Evolutionary conservation across 805 yeast genomes (phyloP), one percentile per base, ranked within the genome.

Genomic region (Metschnikowia cubensis): DNA sequence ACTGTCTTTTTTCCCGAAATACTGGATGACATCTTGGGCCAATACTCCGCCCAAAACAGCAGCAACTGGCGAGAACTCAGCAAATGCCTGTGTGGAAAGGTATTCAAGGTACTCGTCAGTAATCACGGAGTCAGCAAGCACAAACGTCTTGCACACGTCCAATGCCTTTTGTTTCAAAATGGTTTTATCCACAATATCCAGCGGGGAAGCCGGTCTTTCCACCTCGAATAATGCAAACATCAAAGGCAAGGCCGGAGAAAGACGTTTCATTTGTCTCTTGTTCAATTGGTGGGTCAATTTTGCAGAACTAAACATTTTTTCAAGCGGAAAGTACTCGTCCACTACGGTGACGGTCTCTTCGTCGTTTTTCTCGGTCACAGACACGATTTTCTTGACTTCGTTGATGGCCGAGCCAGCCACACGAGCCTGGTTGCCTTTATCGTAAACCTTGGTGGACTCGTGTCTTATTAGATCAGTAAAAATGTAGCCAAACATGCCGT

Each of bases 41-140:
- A 92, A 67, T 1, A 89, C 77, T 1, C 98, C 99, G 5, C 98
- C 99, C 6, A 92, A 58, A 1, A 94, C 80, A 0, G 98, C 95
- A 4, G 94, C 82, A 0, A 84, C 84, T 1, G 97, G 96, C 10
- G 89, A 78, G 56, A 87, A 80, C 61, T 90, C 95, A 2, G 89
- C 67, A 54, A 60, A 71, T 6, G 75, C 76, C 60, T 85, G 89
- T 18, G 61, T 65, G 0, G 76, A 55, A 41, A 84, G 64, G 22
- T 67, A 60, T 4, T 68, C 63, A 22, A 80, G 54, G 46, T 74
- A 67, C 25, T 74, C 75, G 10, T 76, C 70, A 15, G 74, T 69
- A 2, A 80, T 51, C 5, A 80, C 66, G 1, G 75, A 69, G 0
- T 60, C 61, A 1, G 89, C 83, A 20, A 74, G 61, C 22, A 57